Evolutionary conservation across 139 green algal genomes (phyloP), one percentile per base, ranked within the genome.

Genomic region (Coccomyxa sp.): DNA sequence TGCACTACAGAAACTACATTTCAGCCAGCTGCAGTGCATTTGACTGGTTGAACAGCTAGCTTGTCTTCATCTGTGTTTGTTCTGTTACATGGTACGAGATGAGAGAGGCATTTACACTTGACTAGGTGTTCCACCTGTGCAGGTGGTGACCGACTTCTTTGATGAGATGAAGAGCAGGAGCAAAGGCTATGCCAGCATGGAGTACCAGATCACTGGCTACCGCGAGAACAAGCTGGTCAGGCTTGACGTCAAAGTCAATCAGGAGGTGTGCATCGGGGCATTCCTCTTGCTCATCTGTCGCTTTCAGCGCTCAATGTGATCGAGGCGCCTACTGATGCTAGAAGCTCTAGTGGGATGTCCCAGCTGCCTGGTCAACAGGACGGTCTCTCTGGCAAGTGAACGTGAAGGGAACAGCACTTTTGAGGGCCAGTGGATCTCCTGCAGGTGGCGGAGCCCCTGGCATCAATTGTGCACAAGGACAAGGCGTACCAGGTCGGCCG

Each of bases 111-210:
- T 76, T 58, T 18, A 50, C 36, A 31, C 22, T 29, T 68, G 39
- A 38, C 69, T 31, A 44, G 1, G 22, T 34, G 9, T 68, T 68
- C n/a, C n/a, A n/a, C n/a, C n/a, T 75, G 6, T 34, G 50, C 81
- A 88, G 84, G 95, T 99, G 39, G 94, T 99, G 10, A 97, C 92
- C 36, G 96, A 99, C 85, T 99, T 97, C 82, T 99, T 98, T 77
- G 96, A 99, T 84, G 85, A 96, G 77, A 86, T 98, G 55, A 99
- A 99, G 89, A 95, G 86, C 10, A 81, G 93, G 16, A 93, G 74
- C 76, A 93, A 94, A 75, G 95, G 95, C 29, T 99, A 99, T 81
- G 96, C 96, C 16, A 94, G 85, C 79, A 99, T 99, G 96, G 93
- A 98, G 88, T 98, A 97, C 88, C 85, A 92, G 36, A 41, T 95